Evolutionary conservation across 2,329 filamentous ascomycete genomes (phyloP), one percentile per base, ranked within the genome.

Genomic region (Cucurbitaria berberidis): DNA sequence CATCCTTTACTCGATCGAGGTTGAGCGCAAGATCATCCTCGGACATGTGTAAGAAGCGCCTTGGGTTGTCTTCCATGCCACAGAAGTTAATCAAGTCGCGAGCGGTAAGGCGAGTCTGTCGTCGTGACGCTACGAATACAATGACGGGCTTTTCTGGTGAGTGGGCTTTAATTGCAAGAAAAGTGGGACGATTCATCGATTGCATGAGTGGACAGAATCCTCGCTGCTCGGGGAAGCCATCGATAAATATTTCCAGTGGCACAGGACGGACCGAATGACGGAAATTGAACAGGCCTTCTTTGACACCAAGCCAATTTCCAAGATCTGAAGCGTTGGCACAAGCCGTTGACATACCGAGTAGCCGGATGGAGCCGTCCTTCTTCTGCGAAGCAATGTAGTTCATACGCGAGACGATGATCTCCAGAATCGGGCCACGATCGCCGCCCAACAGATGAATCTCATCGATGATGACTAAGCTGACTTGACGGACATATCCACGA

Each of bases 181-280:
- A 99, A 0, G 95, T 97, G 1, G 95, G 95, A 6, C 95, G 85
- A 70, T 99, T 99, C 95, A 99, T 99, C 0, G 92, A 96, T 76
- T 98, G 93, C 95, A 99, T 99, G 61, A 99, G 77, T 0, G 95
- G 92, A 67, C 93, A 98, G 79, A 99, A 99, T 0, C 95, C 95
- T 54, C 93, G 86, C 63, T 95, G 89, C 69, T 98, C 91, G 0
- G 95, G 93, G 72, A 99, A 99, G 0, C 95, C 96, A 72, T 99
- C 95, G 62, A 99, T 99, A 75, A 91, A 99, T 38, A 97, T 90
- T 73, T 99, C 93, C 34, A 99, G 77, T 0, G 96, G 95, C 9
- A 99, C 96, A 2, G 96, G 95, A 21, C 95, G 91, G 30, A 99
- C 96, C 0, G 93, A 98, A 71, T 99, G 95, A 24, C 92, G 86